These are phyloP conservation scores for Maudiozyma humilis DNA, from an alignment of 1,139 yeast species.

Conservation along the genomic window DNA sequence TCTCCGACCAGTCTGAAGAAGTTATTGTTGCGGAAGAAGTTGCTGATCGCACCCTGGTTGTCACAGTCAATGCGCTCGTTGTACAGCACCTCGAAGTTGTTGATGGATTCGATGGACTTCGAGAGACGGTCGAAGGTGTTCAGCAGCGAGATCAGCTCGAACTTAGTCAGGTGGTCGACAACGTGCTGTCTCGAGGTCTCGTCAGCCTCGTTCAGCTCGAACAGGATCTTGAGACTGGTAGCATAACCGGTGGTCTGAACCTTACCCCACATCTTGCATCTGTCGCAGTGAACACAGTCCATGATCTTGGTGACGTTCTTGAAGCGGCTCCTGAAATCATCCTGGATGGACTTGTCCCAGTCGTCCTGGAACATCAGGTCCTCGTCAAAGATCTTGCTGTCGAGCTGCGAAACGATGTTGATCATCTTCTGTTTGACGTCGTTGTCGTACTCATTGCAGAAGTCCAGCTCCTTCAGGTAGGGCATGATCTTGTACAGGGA, in stretches of 20 bases:
- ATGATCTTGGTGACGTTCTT: slow-evolving; percentile 84
- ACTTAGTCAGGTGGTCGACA: slow-evolving; percentile 53
- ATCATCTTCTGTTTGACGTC: slow-evolving; percentile 40
- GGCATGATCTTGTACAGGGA: slow-evolving; percentile 60
- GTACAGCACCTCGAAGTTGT: slow-evolving; percentile 57
- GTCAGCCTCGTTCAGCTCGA: slow-evolving; percentile 50
- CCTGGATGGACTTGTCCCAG: slow-evolving; percentile 38
- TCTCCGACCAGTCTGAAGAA: slow-evolving; percentile 25
- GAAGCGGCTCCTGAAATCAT: slow-evolving; percentile 78
- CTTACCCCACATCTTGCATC: slow-evolving; percentile 97
- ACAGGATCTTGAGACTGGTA: slow-evolving; percentile 81
- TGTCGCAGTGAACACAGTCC: slow-evolving; percentile 98
- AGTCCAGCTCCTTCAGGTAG: slow-evolving; percentile 42
- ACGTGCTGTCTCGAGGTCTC: slow-evolving; percentile 37
- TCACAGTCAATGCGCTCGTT: slow-evolving; percentile 24
- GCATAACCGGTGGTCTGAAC: slow-evolving; percentile 96
- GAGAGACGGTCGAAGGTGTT: slow-evolving; percentile 90
- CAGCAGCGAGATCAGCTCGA: slow-evolving; percentile 81
- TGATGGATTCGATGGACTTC: slow-evolving; percentile 68
- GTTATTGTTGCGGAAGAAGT: slow-evolving; percentile 27
- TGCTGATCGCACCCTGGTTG: slow-evolving; percentile 14
- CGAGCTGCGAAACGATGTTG: slow-evolving; percentile 36
- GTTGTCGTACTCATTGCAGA: slow-evolving; percentile 43
- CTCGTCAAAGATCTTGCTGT: slow-evolving; percentile 50
- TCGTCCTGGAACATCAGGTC: slow-evolving; percentile 45